A percentile compares a stretch with the other conserved stretches of the same genome.
These are phyloP conservation scores for Falciphora oryzae DNA, from an alignment of 2,329 filamentous ascomycete genomes.

Conservation along the genomic window DNA sequence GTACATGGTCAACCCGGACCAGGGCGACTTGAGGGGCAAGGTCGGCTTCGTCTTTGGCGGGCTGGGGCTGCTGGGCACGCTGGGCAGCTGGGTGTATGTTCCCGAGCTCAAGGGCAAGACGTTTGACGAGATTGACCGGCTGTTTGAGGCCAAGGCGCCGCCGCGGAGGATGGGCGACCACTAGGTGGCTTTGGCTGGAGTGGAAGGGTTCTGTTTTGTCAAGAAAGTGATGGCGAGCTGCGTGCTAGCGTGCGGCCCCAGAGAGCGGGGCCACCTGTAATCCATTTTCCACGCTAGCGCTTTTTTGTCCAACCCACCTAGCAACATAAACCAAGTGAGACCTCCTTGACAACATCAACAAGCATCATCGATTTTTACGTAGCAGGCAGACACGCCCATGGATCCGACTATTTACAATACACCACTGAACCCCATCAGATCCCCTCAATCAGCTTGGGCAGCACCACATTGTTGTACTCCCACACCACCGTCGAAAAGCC, in stretches of 20 bases:
- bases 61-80: constrained; percentile 1
- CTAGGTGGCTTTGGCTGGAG: not conserved
- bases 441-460: constrained; percentile 17
- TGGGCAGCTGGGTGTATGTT: constrained; percentile 7
- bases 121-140: constrained; percentile 10
- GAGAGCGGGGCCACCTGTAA: no score
- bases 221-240: no score
- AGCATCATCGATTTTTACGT: not conserved
- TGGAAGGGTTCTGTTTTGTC: not conserved
- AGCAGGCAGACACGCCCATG: no score
- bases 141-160: constrained; percentile 11
- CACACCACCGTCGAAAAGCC: constrained; percentile 27
- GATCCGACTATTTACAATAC: not conserved
- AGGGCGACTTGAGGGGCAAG: constrained; percentile 27
- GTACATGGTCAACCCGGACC: constrained; percentile 33
- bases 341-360: no score
- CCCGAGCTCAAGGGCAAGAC: constrained; percentile 10
- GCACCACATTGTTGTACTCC: constrained; percentile 26
- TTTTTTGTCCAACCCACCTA: no score
- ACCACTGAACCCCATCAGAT: constrained; percentile 7
- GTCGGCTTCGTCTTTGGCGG: constrained; percentile 15
- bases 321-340: no score
- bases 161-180: constrained; percentile 9
- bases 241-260: no score
- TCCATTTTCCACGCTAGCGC: no score